These are phyloP conservation scores for Jacaranda mimosifolia DNA, from an alignment of 257 asterid species.

Conservation along the genomic window DNA sequence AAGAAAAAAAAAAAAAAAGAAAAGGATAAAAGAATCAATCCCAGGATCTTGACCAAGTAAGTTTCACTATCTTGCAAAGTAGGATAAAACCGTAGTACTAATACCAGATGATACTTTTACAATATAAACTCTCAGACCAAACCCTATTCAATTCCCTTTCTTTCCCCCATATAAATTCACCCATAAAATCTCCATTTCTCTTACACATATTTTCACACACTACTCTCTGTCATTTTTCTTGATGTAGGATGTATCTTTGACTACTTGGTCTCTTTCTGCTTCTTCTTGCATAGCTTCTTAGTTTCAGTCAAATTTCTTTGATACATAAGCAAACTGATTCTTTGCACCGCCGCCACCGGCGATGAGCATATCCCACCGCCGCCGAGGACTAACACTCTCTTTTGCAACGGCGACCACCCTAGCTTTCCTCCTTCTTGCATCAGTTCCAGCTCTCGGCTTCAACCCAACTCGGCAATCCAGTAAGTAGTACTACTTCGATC, in stretches of 20 bases:
- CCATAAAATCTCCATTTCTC: background rate
- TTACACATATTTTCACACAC: background rate
- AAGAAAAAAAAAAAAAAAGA: slow-evolving; percentile 1
- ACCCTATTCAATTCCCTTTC: background rate
- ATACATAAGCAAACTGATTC: background rate
- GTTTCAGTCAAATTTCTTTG: background rate
- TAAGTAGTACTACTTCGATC: slow-evolving; percentile 38
- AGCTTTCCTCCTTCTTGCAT: slow-evolving; percentile 54
- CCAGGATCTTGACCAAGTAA: slow-evolving; percentile 32
- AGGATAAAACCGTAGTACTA: background rate
- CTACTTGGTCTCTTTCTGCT: slow-evolving; percentile 41
- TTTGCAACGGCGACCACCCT: slow-evolving; percentile 39
- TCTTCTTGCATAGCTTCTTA: background rate
- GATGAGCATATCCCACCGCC: slow-evolving; percentile 53
- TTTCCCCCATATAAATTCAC: background rate
- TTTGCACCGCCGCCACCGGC: slow-evolving; percentile 16
- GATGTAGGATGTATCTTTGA: slow-evolving; percentile 41
- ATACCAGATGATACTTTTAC: background rate
- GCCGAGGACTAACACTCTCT: slow-evolving; percentile 36
- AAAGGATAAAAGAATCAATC: slow-evolving; percentile 20
- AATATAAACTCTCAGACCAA: background rate
- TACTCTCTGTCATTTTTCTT: background rate
- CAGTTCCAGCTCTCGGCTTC: slow-evolving; percentile 43
- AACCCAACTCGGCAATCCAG: slow-evolving; percentile 47
- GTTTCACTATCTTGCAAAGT: slow-evolving; percentile 19